A percentile compares a stretch with the other conserved stretches of the same genome.
These are phyloP conservation scores for Neophaeococcomyces mojaviensis DNA, from an alignment of 2,329 filamentous ascomycete species.

Conservation along the genomic window DNA sequence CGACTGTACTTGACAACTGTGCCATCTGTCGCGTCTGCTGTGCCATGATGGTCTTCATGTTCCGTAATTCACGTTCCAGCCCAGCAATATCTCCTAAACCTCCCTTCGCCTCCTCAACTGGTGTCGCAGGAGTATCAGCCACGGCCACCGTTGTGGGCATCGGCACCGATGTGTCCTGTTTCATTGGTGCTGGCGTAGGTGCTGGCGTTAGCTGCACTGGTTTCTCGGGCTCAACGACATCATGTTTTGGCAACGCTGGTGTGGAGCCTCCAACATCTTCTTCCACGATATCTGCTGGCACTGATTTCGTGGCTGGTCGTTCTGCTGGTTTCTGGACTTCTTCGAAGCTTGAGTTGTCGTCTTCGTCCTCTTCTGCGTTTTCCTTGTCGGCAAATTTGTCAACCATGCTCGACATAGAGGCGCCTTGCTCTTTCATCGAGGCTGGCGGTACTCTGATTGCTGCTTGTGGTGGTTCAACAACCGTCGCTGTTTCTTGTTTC, in stretches of 20 bases:
- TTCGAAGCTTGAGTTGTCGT: slow-evolving; percentile 76
- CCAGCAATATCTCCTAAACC: slow-evolving; percentile 4
- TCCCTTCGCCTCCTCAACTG: neutral
- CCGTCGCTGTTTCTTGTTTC: slow-evolving; percentile 46
- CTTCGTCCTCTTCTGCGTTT: slow-evolving; percentile 53
- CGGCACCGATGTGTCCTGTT: neutral
- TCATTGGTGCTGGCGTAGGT: neutral
- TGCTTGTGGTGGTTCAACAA: slow-evolving; percentile 25
- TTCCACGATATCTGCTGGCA: slow-evolving; percentile 12
- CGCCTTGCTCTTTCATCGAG: slow-evolving; percentile 75
- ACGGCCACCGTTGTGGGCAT: neutral
- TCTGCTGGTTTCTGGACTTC: slow-evolving; percentile 70
- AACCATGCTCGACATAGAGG: slow-evolving; percentile 76
- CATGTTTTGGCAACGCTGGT: slow-evolving; percentile 13
- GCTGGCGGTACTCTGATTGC: slow-evolving; percentile 49
- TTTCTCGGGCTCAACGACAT: neutral
- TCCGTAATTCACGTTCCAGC: slow-evolving; percentile 21
- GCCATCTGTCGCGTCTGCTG: slow-evolving; percentile 23
- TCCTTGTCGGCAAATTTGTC: slow-evolving; percentile 75
- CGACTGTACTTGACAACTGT: slow-evolving; percentile 19
- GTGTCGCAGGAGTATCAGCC: neutral
- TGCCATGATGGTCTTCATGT: slow-evolving; percentile 23
- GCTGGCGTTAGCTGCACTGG: neutral
- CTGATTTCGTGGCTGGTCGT: slow-evolving; percentile 17
- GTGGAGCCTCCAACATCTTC: slow-evolving; percentile 9